Conservation (phyloP, 192 early-diverging fungal species). For the Obelidium mucronatum region DNA sequence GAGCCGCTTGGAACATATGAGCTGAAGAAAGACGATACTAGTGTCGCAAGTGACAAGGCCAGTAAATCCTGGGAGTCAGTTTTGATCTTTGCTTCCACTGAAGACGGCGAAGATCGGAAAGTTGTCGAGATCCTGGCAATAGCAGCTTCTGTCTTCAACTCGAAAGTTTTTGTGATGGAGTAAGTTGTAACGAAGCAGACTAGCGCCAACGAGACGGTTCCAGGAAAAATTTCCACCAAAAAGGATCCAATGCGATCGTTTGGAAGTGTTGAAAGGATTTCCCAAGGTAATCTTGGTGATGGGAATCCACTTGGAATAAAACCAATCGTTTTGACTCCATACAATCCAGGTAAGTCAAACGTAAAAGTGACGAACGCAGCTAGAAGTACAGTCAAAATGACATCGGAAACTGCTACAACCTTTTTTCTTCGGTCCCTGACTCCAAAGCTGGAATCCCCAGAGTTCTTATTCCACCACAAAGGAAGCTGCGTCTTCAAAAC, state of each 20-base stretch:
- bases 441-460: too few relatives aligned
- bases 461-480: neutral
- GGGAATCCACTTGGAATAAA: conserved; percentile 27
- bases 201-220: conserved; percentile 11
- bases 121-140: neutral
- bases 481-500: neutral
- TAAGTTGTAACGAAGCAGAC: conserved; percentile 32
- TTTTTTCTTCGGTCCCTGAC: neutral
- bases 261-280: neutral
- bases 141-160: neutral
- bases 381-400: conserved; percentile 27
- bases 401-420: conserved; percentile 11
- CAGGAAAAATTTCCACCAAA: conserved; percentile 4
- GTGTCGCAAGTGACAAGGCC: conserved; percentile 5
- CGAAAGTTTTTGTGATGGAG: conserved; percentile 37
- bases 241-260: neutral
- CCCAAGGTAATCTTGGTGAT: conserved; percentile 15
- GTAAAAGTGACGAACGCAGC: neutral
- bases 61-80: neutral
- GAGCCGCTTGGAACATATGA: conserved; percentile 12
- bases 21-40: conserved; percentile 14
- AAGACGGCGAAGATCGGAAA: neutral
- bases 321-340: conserved; percentile 32
- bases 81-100: neutral
- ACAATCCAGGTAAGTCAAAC: neutral